These are phyloP conservation scores for Cryphonectria naterciae DNA, from an alignment of 2,329 filamentous ascomycete genomes.

Conservation along the genomic window DNA sequence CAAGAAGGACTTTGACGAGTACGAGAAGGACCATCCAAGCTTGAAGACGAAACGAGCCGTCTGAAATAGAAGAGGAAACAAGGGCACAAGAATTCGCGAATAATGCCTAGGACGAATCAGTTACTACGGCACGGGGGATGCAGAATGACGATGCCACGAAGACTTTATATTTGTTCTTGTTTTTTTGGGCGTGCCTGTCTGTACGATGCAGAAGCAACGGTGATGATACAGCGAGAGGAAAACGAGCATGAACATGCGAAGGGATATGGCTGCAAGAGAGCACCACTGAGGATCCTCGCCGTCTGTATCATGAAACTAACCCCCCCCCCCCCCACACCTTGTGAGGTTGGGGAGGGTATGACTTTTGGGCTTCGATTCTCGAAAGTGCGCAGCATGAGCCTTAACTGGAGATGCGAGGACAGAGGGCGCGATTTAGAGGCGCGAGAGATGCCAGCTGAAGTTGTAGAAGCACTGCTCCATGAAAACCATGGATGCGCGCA, in stretches of 20 bases:
- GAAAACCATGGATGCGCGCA: not conserved
- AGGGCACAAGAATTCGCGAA: not conserved
- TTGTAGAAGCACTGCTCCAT: not conserved
- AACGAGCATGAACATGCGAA: not conserved
- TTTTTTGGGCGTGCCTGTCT: not conserved
- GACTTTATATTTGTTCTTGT: not conserved
- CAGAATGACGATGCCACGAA: not conserved
- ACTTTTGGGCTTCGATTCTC: not conserved
- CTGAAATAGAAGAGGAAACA: not conserved
- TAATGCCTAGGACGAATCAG: not conserved
- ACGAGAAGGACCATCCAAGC: conserved; percentile 53
- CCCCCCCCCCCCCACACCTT: too few species aligned
- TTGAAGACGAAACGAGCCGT: conserved; percentile 2
- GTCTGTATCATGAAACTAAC: not conserved
- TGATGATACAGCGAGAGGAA: not conserved
- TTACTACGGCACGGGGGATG: not conserved
- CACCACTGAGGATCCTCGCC: not conserved
- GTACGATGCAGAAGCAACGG: not conserved
- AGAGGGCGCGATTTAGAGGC: not conserved
- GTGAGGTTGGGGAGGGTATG: too few species aligned
- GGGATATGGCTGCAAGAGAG: not conserved
- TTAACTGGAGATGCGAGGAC: not conserved
- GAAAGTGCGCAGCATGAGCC: not conserved
- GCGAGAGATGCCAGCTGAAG: not conserved
- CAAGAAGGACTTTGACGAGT: conserved; percentile 59